Conservation (phyloP, 2,329 filamentous ascomycete species). For the Colletotrichum godetiae region DNA sequence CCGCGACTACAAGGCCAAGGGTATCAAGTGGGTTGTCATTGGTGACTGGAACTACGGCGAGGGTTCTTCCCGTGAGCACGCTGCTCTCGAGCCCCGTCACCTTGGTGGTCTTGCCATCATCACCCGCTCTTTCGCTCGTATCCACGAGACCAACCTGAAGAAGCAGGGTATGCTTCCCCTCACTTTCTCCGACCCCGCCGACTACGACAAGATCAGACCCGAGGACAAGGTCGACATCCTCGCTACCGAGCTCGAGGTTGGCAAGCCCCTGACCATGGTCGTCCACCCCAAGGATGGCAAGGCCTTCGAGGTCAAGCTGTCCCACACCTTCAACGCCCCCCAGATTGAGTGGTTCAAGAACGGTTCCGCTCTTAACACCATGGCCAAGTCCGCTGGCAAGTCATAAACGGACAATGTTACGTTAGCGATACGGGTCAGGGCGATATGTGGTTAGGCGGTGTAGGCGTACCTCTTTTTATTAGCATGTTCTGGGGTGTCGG, state of each 20-base stretch:
- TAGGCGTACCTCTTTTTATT: slow-evolving; percentile 44
- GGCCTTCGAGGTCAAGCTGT: slow-evolving; percentile 83
- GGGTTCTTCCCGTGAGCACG: slow-evolving; percentile 97
- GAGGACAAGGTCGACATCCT: slow-evolving; percentile 91
- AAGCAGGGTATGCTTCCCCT: slow-evolving; percentile 99
- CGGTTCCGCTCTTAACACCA: slow-evolving; percentile 96
- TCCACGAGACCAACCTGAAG: slow-evolving; percentile 99
- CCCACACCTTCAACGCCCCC: slow-evolving; percentile 97
- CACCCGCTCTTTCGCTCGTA: slow-evolving; percentile 95
- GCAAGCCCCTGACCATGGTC: slow-evolving; percentile 90
- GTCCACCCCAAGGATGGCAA: slow-evolving; percentile 90
- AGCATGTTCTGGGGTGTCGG: slow-evolving; percentile 34
- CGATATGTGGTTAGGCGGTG: slow-evolving; percentile 40
- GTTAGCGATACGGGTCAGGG: slow-evolving; percentile 21
- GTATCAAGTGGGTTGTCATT: slow-evolving; percentile 95
- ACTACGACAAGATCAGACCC: slow-evolving; percentile 97
- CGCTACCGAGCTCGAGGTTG: slow-evolving; percentile 89
- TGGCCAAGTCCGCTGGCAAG: slow-evolving; percentile 76
- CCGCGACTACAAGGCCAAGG: slow-evolving; percentile 98
- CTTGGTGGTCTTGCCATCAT: slow-evolving; percentile 98
- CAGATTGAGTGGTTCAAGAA: slow-evolving; percentile 99
- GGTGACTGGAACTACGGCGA: slow-evolving; percentile 99
- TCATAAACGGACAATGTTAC: slow-evolving; percentile 42
- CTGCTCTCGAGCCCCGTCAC: slow-evolving; percentile 96
- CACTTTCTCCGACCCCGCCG: slow-evolving; percentile 92